These are phyloP conservation scores for Venustampulla echinocandica DNA, from an alignment of 495 filamentous ascomycete species.

Conservation along the genomic window DNA sequence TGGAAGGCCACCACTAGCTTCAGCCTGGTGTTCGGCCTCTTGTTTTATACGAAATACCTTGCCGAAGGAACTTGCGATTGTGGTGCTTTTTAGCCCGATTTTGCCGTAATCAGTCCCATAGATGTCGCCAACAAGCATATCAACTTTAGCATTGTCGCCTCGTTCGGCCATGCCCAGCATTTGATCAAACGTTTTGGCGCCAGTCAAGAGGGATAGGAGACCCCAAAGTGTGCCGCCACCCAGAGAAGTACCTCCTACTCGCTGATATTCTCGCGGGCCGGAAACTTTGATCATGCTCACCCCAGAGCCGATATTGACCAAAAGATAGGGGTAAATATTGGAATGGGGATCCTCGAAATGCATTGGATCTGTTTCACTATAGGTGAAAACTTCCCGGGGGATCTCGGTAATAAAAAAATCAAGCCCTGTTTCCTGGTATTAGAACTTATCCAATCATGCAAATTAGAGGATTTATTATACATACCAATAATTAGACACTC, in stretches of 20 bases:
- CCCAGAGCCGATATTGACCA: constrained; percentile 98
- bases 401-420: constrained; percentile 99
- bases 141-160: constrained; percentile 86
- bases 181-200: constrained; percentile 84
- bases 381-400: constrained; percentile 91
- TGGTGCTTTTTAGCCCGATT: constrained; percentile 86
- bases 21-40: constrained; percentile 62
- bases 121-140: constrained; percentile 97
- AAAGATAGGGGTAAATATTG: constrained; percentile 88
- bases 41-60: constrained; percentile 88
- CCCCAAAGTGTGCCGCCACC: constrained; percentile 97
- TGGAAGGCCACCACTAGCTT: constrained; percentile 58
- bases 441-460: background rate
- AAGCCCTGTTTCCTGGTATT: constrained; percentile 46
- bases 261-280: constrained; percentile 71
- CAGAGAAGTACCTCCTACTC: constrained; percentile 89
- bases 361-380: constrained; percentile 82
- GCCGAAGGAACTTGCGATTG: constrained; percentile 92
- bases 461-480: background rate
- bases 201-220: constrained; percentile 79
- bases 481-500: constrained; percentile 91
- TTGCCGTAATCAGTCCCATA: constrained; percentile 94
- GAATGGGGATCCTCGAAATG: constrained; percentile 61
- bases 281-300: constrained; percentile 98
- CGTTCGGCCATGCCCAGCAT: constrained; percentile 91